A percentile compares a stretch with the other conserved stretches of the same genome.
Evolutionary conservation across 1,284 basidiomycete genomes (phyloP).

Genomic region (Crepidotus sp.): DNA sequence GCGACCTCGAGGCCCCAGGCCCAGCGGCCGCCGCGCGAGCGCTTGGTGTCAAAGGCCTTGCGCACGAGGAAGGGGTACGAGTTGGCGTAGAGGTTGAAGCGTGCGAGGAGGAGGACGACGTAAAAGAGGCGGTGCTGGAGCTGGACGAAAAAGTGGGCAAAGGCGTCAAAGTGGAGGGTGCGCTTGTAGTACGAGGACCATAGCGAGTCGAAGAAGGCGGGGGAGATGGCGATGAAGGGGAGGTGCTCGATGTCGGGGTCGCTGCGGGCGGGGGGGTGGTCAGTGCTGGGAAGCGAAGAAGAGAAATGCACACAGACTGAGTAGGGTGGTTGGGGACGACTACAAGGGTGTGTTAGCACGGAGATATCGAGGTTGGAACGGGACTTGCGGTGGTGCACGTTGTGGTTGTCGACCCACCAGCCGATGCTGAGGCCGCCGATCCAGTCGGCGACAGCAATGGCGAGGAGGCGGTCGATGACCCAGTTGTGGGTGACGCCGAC

Average conservation of each 20-base stretch:
- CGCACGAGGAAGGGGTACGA: constrained; percentile 76
- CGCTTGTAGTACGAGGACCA: constrained; percentile 97
- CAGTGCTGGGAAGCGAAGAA: constrained; percentile 5
- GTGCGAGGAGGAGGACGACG: constrained; percentile 81
- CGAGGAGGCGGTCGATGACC: constrained; percentile 72
- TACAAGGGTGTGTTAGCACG: constrained; percentile 25
- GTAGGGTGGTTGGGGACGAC: constrained; percentile 97
- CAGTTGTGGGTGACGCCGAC: constrained; percentile 88
- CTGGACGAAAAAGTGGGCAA: constrained; percentile 60
- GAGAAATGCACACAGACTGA: constrained; percentile 51
- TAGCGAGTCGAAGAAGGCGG: constrained; percentile 75
- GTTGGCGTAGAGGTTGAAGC: constrained; percentile 92
- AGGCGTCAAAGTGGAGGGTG: constrained; percentile 70
- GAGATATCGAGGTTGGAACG: background rate
- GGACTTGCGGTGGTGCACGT: constrained; percentile 83
- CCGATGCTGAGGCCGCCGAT: constrained; percentile 89
- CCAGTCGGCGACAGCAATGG: constrained; percentile 78
- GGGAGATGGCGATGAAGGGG: constrained; percentile 93
- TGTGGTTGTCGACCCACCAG: constrained; percentile 99
- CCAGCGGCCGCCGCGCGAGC: constrained; percentile 57
- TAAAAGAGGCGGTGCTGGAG: constrained; percentile 94
- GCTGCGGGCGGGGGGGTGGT: constrained; percentile 43
- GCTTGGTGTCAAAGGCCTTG: constrained; percentile 51
- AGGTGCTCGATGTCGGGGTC: constrained; percentile 95
- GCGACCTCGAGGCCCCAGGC: constrained; percentile 64